Percentiles rank a stretch among this genome's conserved stretches.
These are phyloP conservation scores for Oryza coarctata DNA, from an alignment of 176 grass and related monocot genomes.

Conservation along the genomic window DNA sequence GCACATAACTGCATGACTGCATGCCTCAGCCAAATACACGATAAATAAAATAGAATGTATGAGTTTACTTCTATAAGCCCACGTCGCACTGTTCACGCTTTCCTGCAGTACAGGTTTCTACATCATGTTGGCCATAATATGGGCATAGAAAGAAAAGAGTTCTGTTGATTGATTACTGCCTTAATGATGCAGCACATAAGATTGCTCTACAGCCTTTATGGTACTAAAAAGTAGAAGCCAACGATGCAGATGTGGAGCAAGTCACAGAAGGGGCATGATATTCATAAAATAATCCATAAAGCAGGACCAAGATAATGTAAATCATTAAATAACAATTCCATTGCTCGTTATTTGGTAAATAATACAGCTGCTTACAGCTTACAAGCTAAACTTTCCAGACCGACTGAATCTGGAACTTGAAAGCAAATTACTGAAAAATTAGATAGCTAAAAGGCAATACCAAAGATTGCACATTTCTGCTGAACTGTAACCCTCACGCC, in stretches of 20 bases:
- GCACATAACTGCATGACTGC: not conserved
- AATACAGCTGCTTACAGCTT: not conserved
- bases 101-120: not conserved
- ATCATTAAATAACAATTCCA: not conserved
- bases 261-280: not conserved
- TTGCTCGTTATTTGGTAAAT: not conserved
- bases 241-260: not conserved
- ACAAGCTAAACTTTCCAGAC: conserved; percentile 4
- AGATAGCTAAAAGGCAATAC: conserved; percentile 6
- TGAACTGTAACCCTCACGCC: conserved; percentile 36
- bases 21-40: not conserved
- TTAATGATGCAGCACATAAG: not conserved
- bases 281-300: not conserved
- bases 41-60: not conserved
- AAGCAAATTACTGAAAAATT: conserved; percentile 24
- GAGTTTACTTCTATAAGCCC: not conserved
- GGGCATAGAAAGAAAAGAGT: not conserved
- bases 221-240: not conserved
- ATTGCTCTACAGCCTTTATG: not conserved
- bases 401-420: not conserved
- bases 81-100: not conserved
- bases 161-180: not conserved
- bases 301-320: not conserved
- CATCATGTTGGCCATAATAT: not conserved
- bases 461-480: not conserved